These are phyloP conservation scores for Diplodia sapinea DNA, from an alignment of 2,329 filamentous ascomycete species.

Conservation along the genomic window DNA sequence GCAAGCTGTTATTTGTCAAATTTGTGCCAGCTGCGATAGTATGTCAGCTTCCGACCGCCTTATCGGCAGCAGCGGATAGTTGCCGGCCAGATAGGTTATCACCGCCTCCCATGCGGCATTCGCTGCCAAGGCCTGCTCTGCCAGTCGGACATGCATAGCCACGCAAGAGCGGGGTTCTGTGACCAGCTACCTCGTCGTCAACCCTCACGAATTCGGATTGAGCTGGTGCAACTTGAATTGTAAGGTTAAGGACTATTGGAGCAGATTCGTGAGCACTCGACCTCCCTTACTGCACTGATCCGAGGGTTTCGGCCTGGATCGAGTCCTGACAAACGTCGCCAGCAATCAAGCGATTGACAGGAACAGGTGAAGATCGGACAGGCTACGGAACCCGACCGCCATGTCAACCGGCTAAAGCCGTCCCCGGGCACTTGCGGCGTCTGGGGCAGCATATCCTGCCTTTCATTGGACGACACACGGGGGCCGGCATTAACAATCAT, in stretches of 20 bases:
- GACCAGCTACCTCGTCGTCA: background rate
- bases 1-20: background rate
- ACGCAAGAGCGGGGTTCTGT: background rate
- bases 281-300: background rate
- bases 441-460: background rate
- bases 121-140: background rate
- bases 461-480: background rate
- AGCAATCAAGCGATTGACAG: conserved; percentile 8
- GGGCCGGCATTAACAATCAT: background rate
- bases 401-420: background rate
- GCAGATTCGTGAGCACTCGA: background rate
- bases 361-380: conserved; percentile 27
- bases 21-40: background rate
- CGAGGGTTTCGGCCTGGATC: background rate
- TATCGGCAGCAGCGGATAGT: conserved; percentile 15
- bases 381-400: conserved; percentile 5
- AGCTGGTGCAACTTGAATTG: background rate
- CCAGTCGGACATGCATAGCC: background rate
- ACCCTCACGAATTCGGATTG: background rate
- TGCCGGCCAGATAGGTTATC: conserved; percentile 26
- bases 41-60: conserved; percentile 4
- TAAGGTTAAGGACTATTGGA: background rate
- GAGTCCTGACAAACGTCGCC: conserved; percentile 16
- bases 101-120: background rate
- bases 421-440: background rate